phyloP scores from a whole-genome alignment of 2,329 filamentous ascomycete species.

The Rutstroemia sp. region DNA sequence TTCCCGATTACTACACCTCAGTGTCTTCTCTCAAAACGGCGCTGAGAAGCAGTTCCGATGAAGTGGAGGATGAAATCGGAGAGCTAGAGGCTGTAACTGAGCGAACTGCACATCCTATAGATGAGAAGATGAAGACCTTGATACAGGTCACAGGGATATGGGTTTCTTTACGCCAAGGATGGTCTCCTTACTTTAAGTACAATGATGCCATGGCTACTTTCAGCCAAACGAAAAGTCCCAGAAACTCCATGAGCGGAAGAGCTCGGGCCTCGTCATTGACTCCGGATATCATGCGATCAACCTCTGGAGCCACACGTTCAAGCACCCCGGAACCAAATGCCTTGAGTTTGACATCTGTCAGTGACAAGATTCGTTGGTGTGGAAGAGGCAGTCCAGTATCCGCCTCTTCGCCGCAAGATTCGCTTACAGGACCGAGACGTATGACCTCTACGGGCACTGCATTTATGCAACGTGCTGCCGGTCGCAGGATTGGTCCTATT shows the following conservation, averaged over 20 bases:
- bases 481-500: constrained; percentile 21
- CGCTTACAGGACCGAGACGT: constrained; percentile 30
- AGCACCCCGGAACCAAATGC: constrained; percentile 22
- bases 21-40: constrained; percentile 39
- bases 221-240: constrained; percentile 5
- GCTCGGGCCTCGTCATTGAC: constrained; percentile 23
- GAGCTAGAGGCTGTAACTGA: constrained; percentile 21
- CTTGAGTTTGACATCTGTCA: constrained; percentile 12
- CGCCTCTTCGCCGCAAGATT: constrained; percentile 12
- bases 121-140: constrained; percentile 39
- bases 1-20: constrained; percentile 60
- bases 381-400: constrained; percentile 14
- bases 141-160: constrained; percentile 46
- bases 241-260: constrained; percentile 11
- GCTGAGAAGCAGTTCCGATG: constrained; percentile 9
- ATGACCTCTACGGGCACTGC: constrained; percentile 40
- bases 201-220: constrained; percentile 22
- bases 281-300: constrained; percentile 17
- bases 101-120: constrained; percentile 33
- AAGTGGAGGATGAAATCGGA: constrained; percentile 4
- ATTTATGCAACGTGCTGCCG: constrained; percentile 34
- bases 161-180: constrained; percentile 42
- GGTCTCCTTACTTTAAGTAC: constrained; percentile 33
- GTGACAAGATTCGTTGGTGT: constrained; percentile 20
- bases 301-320: constrained; percentile 10